Conservation (phyloP, 768 basidiomycete species). For the Phlegmacium glaucopus region DNA sequence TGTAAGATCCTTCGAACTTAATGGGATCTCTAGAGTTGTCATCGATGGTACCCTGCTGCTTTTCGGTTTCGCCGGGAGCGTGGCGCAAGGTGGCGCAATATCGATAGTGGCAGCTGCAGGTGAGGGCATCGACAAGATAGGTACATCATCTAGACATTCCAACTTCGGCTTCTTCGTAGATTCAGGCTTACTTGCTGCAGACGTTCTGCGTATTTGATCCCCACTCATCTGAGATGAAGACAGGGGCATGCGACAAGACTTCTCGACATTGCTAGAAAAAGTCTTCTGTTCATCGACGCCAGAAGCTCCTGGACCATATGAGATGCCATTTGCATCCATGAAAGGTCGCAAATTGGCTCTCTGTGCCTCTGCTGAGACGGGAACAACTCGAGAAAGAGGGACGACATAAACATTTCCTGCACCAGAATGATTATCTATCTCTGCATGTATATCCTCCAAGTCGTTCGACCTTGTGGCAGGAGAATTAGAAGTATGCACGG, state of each 20-base stretch:
- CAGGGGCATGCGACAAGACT: no score
- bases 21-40: neutral
- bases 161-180: neutral
- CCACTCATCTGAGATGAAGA: neutral
- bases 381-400: slow-evolving; percentile 11
- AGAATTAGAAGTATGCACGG: neutral
- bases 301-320: neutral
- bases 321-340: slow-evolving; percentile 13
- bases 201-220: neutral
- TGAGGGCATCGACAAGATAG: slow-evolving; percentile 4
- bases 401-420: slow-evolving; percentile 23
- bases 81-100: neutral
- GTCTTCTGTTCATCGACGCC: slow-evolving; percentile 3
- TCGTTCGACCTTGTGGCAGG: neutral
- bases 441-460: neutral
- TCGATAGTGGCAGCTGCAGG: neutral
- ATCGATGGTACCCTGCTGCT: neutral
- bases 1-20: neutral
- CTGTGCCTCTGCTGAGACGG: slow-evolving; percentile 24
- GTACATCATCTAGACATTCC: slow-evolving; percentile 1
- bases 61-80: neutral
- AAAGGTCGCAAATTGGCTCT: slow-evolving; percentile 24
- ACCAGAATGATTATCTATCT: slow-evolving; percentile 21
- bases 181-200: neutral
- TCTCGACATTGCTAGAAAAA: neutral